phyloP scores from a whole-genome alignment of 2,329 filamentous ascomycete genomes.

The Colletotrichum tofieldiae region DNA sequence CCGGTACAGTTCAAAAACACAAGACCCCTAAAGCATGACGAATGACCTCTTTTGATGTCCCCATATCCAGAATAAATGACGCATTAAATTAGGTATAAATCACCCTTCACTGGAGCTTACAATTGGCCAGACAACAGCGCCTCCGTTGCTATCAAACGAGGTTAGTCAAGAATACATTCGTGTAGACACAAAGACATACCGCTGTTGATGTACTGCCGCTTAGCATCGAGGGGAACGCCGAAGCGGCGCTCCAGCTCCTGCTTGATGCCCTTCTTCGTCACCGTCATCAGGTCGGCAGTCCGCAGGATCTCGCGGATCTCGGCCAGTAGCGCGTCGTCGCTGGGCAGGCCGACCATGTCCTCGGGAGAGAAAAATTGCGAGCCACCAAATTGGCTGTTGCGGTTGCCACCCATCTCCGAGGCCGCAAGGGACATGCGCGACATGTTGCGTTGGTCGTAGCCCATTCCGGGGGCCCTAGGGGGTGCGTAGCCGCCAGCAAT shows the following conservation, averaged over 20 bases:
- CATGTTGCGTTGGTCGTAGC: constrained; percentile 61
- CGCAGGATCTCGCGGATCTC: constrained; percentile 96
- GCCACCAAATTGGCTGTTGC: constrained; percentile 74
- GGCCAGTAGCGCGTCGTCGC: constrained; percentile 89
- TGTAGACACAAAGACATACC: constrained; percentile 71
- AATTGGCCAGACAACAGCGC: constrained; percentile 84
- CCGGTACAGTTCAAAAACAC: neutral
- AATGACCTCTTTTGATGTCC: constrained; percentile 19
- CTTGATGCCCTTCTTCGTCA: constrained; percentile 99
- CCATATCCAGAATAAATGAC: constrained; percentile 22
- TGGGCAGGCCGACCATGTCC: constrained; percentile 83
- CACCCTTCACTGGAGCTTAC: constrained; percentile 55
- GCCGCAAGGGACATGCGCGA: constrained; percentile 87
- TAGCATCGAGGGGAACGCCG: constrained; percentile 86
- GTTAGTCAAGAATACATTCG: constrained; percentile 42
- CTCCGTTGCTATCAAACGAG: constrained; percentile 75
- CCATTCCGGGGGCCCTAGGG: constrained; percentile 65
- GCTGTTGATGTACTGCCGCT: constrained; percentile 94
- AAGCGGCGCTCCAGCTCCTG: constrained; percentile 92
- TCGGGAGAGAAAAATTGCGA: constrained; percentile 74
- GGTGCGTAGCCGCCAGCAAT: constrained; percentile 56
- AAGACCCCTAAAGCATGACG: constrained; percentile 5
- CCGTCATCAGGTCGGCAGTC: constrained; percentile 95
- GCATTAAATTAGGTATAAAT: constrained; percentile 38
- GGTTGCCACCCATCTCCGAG: constrained; percentile 75